Base-by-base conservation (phyloP, 306 rosid species). In the Pterocarpus santalinus region DNA sequence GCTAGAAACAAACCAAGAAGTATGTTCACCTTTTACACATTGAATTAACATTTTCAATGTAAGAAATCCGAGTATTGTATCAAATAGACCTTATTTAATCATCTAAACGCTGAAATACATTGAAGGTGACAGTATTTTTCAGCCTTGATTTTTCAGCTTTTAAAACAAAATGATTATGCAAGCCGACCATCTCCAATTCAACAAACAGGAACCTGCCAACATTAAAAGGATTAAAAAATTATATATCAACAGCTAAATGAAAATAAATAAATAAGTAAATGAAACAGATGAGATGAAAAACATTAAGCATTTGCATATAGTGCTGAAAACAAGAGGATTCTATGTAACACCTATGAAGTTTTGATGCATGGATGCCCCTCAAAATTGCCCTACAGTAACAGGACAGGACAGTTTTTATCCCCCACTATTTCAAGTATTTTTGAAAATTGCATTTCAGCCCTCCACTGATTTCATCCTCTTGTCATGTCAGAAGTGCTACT, bases 51-150 rank as follows among this genome's bases (percentile, higher is more conserved):
- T 52, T 75, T 38, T 5, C 70, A 81, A 65, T 14, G 65, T 75
- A 83, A 71, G 57, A 58, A 80, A 81, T 44, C 63, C 67, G 17
- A 83, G 69, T 15, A 55, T 34, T 56, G 52, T 43, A 69, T 85
- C 79, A 83, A 70, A 84, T 46, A 47, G 43, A 72, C 43, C 71
- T 88, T 87, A 90, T 90, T 90, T 79, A 39, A 46, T 68, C 82
- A 82, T 58, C 78, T 51, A 41, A 70, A 53, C 16, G 67, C 83
- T 85, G 88, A 69, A 82, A 82, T 68, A 80, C 87, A 83, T 47
- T 47, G 73, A 76, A 63, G 63, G 69, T 63, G 83, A 81, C 85
- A 83, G 86, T 69, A 81, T 72, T 69, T 30, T 80, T 73, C 86
- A 58, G 83, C 79, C 77, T 58, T 76, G 60, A 77, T 69, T 83